These are phyloP conservation scores for Andrographis paniculata DNA, from an alignment of 305 asterid genomes.

Conservation along the genomic window DNA sequence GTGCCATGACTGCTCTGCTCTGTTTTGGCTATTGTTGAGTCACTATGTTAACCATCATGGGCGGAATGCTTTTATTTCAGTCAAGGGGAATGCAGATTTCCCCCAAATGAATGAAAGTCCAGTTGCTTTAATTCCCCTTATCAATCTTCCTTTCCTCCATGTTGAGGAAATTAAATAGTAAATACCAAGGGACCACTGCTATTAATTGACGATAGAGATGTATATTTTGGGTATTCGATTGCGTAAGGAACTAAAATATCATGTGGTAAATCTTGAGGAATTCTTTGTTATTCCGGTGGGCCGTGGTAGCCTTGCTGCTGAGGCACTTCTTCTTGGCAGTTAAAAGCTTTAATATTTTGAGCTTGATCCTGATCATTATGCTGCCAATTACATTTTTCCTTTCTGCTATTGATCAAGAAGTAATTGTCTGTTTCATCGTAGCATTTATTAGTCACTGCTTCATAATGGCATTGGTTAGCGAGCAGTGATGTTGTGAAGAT, in stretches of 20 bases:
- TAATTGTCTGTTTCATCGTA: neutral
- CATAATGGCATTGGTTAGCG: too few relatives aligned
- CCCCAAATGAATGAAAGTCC: neutral
- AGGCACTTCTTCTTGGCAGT: neutral
- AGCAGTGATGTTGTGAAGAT: too few relatives aligned
- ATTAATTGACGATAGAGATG: slow-evolving; percentile 12
- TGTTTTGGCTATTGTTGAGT: neutral
- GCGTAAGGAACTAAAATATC: too few relatives aligned
- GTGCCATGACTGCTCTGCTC: too few relatives aligned
- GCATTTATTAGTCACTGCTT: too few relatives aligned
- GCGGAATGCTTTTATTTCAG: too few relatives aligned
- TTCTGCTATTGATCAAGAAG: neutral
- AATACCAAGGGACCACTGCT: neutral
- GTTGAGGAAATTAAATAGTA: neutral
- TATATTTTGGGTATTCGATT: too few relatives aligned
- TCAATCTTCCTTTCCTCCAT: neutral
- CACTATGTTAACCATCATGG: too few relatives aligned
- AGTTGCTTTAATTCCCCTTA: neutral
- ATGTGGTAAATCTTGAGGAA: too few relatives aligned
- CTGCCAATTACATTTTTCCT: neutral
- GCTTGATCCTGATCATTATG: neutral
- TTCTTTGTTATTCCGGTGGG: too few relatives aligned
- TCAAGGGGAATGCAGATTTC: too few relatives aligned
- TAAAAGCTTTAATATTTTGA: neutral
- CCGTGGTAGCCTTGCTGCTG: neutral